Evolutionary conservation across 2,329 filamentous ascomycete genomes (phyloP).

Genomic region (Claviceps spartinae): DNA sequence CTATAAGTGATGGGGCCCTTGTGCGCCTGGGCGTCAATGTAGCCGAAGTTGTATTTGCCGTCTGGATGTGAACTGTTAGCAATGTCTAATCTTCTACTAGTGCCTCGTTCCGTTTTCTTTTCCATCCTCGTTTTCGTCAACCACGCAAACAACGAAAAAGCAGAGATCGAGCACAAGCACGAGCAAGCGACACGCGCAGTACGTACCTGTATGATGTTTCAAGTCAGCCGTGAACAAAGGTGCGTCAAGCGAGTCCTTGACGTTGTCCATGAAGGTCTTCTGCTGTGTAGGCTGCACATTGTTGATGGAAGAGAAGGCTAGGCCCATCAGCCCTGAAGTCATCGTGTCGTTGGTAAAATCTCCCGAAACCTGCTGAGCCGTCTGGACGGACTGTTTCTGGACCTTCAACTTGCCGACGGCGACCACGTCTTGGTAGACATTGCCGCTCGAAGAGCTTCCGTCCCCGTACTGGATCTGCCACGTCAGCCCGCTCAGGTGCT

Average conservation of each 20-base stretch:
- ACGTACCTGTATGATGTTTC: conserved; percentile 28
- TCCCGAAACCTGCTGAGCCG: conserved; percentile 25
- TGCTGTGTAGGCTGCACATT: conserved; percentile 26
- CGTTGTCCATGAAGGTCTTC: conserved; percentile 29
- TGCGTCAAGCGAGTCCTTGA: conserved; percentile 8
- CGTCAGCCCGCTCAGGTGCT: conserved; percentile 21
- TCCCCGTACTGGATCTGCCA: conserved; percentile 34
- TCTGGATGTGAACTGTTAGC: conserved; percentile 11
- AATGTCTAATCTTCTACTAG: neutral
- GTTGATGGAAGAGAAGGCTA: conserved; percentile 30
- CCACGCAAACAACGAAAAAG: no score
- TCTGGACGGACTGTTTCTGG: conserved; percentile 28
- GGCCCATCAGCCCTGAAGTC: conserved; percentile 27
- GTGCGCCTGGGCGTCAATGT: conserved; percentile 51
- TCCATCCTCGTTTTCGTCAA: no score
- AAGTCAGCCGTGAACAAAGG: conserved; percentile 56
- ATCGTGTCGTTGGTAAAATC: conserved; percentile 29
- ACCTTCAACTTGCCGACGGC: conserved; percentile 28
- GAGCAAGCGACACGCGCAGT: no score
- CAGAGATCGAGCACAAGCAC: no score
- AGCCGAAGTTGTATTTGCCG: conserved; percentile 63
- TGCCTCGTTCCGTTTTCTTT: no score
- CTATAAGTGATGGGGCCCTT: conserved; percentile 48
- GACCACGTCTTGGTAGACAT: conserved; percentile 30
- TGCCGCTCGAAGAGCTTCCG: conserved; percentile 26